Percentiles rank a stretch among this genome's conserved stretches.
phyloP scores from a whole-genome alignment of 2,329 filamentous ascomycete genomes.

The Lojkania enalia region DNA sequence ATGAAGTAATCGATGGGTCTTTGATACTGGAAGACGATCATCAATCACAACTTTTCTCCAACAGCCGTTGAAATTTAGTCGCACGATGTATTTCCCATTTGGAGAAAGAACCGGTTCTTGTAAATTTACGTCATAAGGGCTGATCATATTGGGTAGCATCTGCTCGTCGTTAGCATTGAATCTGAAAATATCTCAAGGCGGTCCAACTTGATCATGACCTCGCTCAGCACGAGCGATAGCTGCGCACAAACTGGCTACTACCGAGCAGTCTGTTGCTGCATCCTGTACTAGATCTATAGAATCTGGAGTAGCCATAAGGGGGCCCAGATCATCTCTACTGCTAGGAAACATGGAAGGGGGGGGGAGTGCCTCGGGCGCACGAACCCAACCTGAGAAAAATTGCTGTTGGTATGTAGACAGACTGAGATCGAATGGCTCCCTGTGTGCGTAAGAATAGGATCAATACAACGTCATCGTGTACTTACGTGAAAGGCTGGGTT shows the following conservation, averaged over 20 bases:
- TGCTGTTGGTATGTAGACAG: slow-evolving; percentile 74
- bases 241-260: slow-evolving; percentile 92
- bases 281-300: slow-evolving; percentile 89
- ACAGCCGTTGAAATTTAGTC: slow-evolving; percentile 95
- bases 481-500: slow-evolving; percentile 61
- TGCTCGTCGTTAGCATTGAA: slow-evolving; percentile 42
- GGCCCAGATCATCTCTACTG: slow-evolving; percentile 38
- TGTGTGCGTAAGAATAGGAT: slow-evolving; percentile 39
- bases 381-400: slow-evolving; percentile 83
- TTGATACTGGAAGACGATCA: slow-evolving; percentile 80
- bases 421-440: slow-evolving; percentile 69
- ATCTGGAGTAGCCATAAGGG: slow-evolving; percentile 60
- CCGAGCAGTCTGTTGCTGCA: slow-evolving; percentile 93
- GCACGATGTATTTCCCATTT: slow-evolving; percentile 87
- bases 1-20: slow-evolving; percentile 74
- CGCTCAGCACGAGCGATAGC: slow-evolving; percentile 70
- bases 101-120: slow-evolving; percentile 64
- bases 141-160: slow-evolving; percentile 73
- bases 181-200: background rate
- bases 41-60: slow-evolving; percentile 87
- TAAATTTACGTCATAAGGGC: slow-evolving; percentile 68
- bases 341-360: slow-evolving; percentile 45
- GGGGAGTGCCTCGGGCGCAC: slow-evolving; percentile 69
- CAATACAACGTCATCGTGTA: slow-evolving; percentile 47
- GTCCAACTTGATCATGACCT: slow-evolving; percentile 67